Base-by-base conservation (phyloP, 441 rosid species). In the Manihot esculenta region DNA sequence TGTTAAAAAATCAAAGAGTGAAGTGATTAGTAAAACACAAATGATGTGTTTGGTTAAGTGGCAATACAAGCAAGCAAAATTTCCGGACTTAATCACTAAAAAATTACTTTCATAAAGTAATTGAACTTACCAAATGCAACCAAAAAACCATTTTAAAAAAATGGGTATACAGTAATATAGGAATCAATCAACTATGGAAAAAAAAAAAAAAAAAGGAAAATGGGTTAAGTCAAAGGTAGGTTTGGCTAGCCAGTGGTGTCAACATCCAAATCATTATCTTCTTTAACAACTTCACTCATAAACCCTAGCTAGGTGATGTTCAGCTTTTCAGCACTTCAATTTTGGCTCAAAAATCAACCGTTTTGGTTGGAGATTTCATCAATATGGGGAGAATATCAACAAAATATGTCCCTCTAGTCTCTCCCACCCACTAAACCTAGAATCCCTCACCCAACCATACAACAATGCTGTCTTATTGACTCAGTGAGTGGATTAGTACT, bases 171-270 rank as follows among this genome's bases (percentile, higher is more conserved):
- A 30, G 35, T 30, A 30, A 50, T 30, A 20, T 20, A 30, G 6
- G 18, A 51, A 23, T 13, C 24, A 50, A 66, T 33, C 60, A n/a
- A 53, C 6, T 8, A 17, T 18, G 44, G 10, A n/a, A n/a, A n/a
- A n/a, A n/a, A n/a, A 53, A 35, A 38, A 24, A 7, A 17, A 7
- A 15, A 30, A 30, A 1, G 1, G 62, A 27, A 9, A 8, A n/a
- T 53, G 35, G 62, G 71, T 50, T 23, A 68, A 41, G 61, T 42
- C 50, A 68, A 55, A 54, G 71, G 62, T 55, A 55, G 71, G 62
- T 50, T 49, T 35, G 41, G 41, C 33, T 53, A 53, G n/a, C n/a
- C n/a, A n/a, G 71, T 41, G 51, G 49, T 67, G 71, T 67, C 62
- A 21, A 24, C 62, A 55, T 68, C 41, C 38, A 15, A 41, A 54